Conservation (phyloP, 371 early-diverging fungal genomes). For the Apophysomyces trapeziformis region DNA sequence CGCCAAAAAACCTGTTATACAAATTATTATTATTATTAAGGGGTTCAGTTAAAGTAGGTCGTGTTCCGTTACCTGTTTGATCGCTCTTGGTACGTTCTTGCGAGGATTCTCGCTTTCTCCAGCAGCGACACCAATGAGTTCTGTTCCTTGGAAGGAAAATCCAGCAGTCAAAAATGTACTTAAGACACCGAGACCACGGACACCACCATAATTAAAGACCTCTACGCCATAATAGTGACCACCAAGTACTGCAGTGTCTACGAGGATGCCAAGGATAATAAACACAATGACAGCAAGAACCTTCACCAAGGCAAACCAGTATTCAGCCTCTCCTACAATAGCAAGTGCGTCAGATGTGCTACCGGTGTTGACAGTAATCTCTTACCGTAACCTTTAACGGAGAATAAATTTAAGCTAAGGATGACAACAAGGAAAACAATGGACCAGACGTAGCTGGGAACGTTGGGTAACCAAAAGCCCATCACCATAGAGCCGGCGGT, state of each 20-base stretch:
- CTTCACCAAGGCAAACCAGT: constrained; percentile 74
- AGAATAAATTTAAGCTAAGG: constrained; percentile 55
- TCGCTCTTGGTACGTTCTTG: constrained; percentile 63
- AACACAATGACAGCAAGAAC: constrained; percentile 69
- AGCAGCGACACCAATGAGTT: constrained; percentile 75
- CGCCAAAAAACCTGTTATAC: constrained; percentile 58
- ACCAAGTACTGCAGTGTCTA: constrained; percentile 56
- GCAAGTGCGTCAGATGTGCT: neutral
- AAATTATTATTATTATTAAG: neutral
- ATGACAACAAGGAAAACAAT: constrained; percentile 49
- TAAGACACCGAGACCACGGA: constrained; percentile 41
- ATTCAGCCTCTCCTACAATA: constrained; percentile 56
- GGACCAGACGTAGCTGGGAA: constrained; percentile 59
- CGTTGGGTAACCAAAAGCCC: constrained; percentile 74
- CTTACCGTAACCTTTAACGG: constrained; percentile 59
- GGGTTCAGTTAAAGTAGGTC: neutral
- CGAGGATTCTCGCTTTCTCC: constrained; percentile 78
- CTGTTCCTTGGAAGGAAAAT: constrained; percentile 91
- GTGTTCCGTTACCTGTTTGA: constrained; percentile 32
- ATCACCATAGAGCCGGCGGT: constrained; percentile 44
- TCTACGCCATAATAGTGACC: constrained; percentile 39
- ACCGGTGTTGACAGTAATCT: neutral
- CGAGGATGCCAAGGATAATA: constrained; percentile 66
- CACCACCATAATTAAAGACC: constrained; percentile 33
- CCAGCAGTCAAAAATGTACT: constrained; percentile 77